Evolutionary conservation across 2,329 filamentous ascomycete genomes (phyloP).

Genomic region (Aspergillus sojae): DNA sequence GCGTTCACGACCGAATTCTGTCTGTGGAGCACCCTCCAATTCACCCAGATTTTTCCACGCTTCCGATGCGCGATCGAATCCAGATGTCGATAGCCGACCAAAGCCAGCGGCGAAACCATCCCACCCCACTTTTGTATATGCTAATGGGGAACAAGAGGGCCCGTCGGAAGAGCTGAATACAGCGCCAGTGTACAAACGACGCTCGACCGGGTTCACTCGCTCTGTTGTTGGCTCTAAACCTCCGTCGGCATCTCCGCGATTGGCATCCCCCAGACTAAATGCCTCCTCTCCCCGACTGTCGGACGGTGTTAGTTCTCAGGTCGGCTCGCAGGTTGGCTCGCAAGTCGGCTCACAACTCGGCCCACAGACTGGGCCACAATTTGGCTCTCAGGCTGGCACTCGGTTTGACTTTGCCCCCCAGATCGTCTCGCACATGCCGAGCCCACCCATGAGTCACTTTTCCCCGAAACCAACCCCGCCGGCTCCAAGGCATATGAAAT

Average conservation of each 20-base stretch:
- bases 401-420: slow-evolving; percentile 25
- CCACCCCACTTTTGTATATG: slow-evolving; percentile 40
- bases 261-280: slow-evolving; percentile 34
- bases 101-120: slow-evolving; percentile 28
- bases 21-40: slow-evolving; percentile 36
- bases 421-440: slow-evolving; percentile 20
- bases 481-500: slow-evolving; percentile 32
- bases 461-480: slow-evolving; percentile 18
- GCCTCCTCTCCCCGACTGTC: slow-evolving; percentile 29
- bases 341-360: slow-evolving; percentile 23
- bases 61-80: slow-evolving; percentile 67
- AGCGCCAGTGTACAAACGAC: slow-evolving; percentile 25
- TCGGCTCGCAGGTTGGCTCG: slow-evolving; percentile 19
- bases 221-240: slow-evolving; percentile 24
- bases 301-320: slow-evolving; percentile 18
- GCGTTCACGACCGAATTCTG: slow-evolving; percentile 36
- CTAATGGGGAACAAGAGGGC: slow-evolving; percentile 40
- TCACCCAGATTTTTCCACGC: slow-evolving; percentile 87
- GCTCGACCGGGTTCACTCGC: slow-evolving; percentile 35
- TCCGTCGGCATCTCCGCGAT: slow-evolving; percentile 31
- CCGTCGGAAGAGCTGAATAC: slow-evolving; percentile 27
- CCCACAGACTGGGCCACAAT: slow-evolving; percentile 10
- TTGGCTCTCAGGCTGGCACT: slow-evolving; percentile 17
- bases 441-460: slow-evolving; percentile 24
- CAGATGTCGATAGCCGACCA: slow-evolving; percentile 34